Evolutionary conservation across 2,329 filamentous ascomycete species (phyloP).

Genomic region (Kalmusia sp.): DNA sequence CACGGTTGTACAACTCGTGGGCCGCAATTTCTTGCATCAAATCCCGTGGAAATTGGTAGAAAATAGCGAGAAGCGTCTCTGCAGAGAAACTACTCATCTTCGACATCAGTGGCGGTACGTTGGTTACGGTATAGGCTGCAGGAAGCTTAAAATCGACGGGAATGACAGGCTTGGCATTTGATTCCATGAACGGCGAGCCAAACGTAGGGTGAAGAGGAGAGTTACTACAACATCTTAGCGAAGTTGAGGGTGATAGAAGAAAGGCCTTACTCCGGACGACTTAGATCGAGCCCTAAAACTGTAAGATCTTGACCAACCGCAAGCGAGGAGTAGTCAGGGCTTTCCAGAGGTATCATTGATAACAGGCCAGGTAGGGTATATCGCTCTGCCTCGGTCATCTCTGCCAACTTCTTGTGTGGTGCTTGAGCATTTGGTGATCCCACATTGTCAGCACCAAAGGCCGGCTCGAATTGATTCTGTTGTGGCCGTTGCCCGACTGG

Average conservation of each 20-base stretch:
- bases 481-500: constrained; percentile 37
- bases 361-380: constrained; percentile 67
- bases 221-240: constrained; percentile 39
- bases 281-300: constrained; percentile 68
- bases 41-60: constrained; percentile 72
- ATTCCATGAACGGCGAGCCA: constrained; percentile 67
- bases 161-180: constrained; percentile 64
- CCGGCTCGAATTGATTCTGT: constrained; percentile 40
- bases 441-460: constrained; percentile 35
- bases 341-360: constrained; percentile 63
- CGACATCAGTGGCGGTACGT: constrained; percentile 67
- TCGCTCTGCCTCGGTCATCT: constrained; percentile 67
- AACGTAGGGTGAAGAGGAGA: constrained; percentile 70
- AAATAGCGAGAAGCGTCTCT: constrained; percentile 73
- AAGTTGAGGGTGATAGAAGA: not conserved
- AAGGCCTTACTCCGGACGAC: constrained; percentile 63
- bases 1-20: constrained; percentile 62
- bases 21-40: constrained; percentile 71
- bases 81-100: constrained; percentile 66
- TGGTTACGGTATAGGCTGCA: constrained; percentile 69
- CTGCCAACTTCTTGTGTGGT: constrained; percentile 55
- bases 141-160: constrained; percentile 68
- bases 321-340: constrained; percentile 57
- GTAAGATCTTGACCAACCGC: constrained; percentile 70
- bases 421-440: constrained; percentile 42